Evolutionary conservation across 345 rosid species (phyloP).

Genomic region (Jatropha curcas): DNA sequence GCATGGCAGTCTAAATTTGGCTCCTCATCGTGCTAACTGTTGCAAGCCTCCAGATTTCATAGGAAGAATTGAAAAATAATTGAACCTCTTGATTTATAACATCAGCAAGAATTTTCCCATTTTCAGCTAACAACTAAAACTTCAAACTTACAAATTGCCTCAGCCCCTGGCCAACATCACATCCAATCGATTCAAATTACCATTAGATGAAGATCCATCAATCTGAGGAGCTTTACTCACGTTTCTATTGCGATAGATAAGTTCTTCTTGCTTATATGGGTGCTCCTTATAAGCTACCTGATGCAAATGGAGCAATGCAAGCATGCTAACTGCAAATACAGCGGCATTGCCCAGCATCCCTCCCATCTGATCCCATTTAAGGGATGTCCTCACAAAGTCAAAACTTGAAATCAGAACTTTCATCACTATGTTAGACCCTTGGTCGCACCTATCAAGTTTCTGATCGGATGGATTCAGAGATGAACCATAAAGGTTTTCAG

Average conservation of each 20-base stretch:
- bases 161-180: slow-evolving; percentile 80
- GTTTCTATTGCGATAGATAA: slow-evolving; percentile 29
- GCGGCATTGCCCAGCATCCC: slow-evolving; percentile 81
- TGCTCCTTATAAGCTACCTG: slow-evolving; percentile 46
- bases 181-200: slow-evolving; percentile 52
- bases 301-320: slow-evolving; percentile 71
- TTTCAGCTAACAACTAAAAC: slow-evolving; percentile 6
- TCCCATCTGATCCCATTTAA: slow-evolving; percentile 58
- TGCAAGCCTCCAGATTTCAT: slow-evolving; percentile 3
- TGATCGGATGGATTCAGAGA: slow-evolving; percentile 39
- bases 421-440: slow-evolving; percentile 40
- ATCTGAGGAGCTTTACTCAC: slow-evolving; percentile 36
- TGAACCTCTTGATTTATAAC: neutral
- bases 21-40: neutral
- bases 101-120: neutral
- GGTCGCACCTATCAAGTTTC: slow-evolving; percentile 28
- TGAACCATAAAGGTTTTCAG: slow-evolving; percentile 52
- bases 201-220: slow-evolving; percentile 40
- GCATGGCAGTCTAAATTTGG: neutral
- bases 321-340: slow-evolving; percentile 70
- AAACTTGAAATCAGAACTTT: slow-evolving; percentile 55
- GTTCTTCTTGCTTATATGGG: slow-evolving; percentile 39
- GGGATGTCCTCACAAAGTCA: slow-evolving; percentile 54
- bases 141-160: slow-evolving; percentile 17
- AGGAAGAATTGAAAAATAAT: slow-evolving; percentile 6